Evolutionary conservation across 2,329 filamentous ascomycete species (phyloP).

Genomic region (Beauveria pseudobassiana): DNA sequence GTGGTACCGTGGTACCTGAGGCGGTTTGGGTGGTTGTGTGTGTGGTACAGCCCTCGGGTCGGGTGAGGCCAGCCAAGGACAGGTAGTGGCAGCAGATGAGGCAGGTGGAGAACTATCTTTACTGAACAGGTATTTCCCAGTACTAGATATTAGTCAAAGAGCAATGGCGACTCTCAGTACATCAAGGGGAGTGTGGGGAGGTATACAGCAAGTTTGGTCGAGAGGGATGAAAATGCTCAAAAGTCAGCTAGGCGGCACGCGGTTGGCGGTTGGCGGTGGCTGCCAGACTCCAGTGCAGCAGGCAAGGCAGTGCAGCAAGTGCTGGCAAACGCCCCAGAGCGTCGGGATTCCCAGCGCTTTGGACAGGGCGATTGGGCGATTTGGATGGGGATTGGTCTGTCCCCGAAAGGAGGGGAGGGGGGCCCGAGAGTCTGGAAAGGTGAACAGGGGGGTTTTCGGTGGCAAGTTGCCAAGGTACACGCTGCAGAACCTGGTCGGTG

Average conservation of each 20-base stretch:
- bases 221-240: not conserved
- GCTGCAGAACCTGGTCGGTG: not conserved
- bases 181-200: no score
- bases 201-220: not conserved
- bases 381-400: not conserved
- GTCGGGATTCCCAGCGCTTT: constrained; percentile 8
- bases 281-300: not conserved
- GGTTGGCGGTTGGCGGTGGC: not conserved
- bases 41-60: constrained; percentile 3
- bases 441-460: not conserved
- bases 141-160: not conserved
- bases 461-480: not conserved
- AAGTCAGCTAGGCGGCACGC: no score
- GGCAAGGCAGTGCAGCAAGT: not conserved
- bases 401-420: not conserved
- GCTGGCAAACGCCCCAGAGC: not conserved
- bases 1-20: constrained; percentile 1
- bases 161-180: not conserved
- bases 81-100: not conserved
- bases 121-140: not conserved
- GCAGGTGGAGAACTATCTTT: not conserved
- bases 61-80: not conserved
- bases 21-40: not conserved
- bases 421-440: constrained; percentile 12
- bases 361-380: constrained; percentile 4